These are phyloP conservation scores for Naganishia antarctica DNA, from an alignment of 768 basidiomycete genomes.

Conservation along the genomic window DNA sequence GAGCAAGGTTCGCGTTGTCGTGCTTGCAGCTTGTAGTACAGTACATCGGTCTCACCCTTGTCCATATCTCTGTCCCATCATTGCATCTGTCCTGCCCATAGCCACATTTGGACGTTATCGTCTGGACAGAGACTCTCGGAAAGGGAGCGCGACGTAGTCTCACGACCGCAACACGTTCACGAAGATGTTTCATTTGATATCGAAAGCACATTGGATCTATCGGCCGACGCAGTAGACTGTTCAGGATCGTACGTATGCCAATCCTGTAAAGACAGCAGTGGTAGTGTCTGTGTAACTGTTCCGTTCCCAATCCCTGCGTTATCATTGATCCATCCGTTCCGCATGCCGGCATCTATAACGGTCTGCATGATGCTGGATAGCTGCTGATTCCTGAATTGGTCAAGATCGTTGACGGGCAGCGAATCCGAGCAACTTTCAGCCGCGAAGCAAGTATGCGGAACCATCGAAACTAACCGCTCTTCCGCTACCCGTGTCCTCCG, in stretches of 20 bases:
- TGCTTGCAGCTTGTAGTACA: too few relatives aligned
- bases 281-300: neutral
- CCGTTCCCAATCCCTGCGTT: neutral
- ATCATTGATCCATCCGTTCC: constrained; percentile 20
- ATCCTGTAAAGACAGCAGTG: constrained; percentile 15
- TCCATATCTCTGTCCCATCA: too few relatives aligned
- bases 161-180: too few relatives aligned
- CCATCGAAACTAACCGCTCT: neutral
- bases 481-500: constrained; percentile 23
- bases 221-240: neutral
- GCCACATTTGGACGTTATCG: too few relatives aligned
- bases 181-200: constrained; percentile 4
- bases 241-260: constrained; percentile 20
- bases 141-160: neutral
- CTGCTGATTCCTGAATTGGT: constrained; percentile 6
- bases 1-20: too few relatives aligned
- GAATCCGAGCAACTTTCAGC: too few relatives aligned
- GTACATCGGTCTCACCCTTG: too few relatives aligned
- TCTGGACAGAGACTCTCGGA: neutral
- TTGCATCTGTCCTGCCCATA: too few relatives aligned
- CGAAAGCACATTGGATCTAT: neutral
- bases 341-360: constrained; percentile 22
- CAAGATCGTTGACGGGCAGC: too few relatives aligned
- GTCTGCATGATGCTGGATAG: constrained; percentile 20
- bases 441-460: neutral